A percentile compares a stretch with the other conserved stretches of the same genome.
Evolutionary conservation across 176 grass and related monocot genomes (phyloP).

Genomic region (Pontederia paniculata): DNA sequence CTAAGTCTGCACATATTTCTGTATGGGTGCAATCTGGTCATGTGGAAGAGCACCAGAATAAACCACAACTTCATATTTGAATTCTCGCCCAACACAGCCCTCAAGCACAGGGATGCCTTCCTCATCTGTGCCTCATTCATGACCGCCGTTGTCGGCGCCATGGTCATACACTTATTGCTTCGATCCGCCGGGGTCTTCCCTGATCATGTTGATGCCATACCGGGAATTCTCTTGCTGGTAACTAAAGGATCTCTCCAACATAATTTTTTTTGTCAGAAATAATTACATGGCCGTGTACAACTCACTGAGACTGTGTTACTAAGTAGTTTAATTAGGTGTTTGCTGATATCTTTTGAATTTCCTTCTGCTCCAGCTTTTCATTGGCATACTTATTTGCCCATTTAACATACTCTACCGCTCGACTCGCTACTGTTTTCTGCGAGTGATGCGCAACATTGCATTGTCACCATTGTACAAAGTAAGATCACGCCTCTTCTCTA

Average conservation of each 20-base stretch:
- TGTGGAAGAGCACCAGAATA: constrained; percentile 79
- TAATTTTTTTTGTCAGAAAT: too few species aligned
- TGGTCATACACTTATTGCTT: constrained; percentile 68
- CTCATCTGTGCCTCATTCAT: constrained; percentile 79
- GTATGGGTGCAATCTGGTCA: constrained; percentile 80
- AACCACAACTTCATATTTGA: constrained; percentile 93
- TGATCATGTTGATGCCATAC: constrained; percentile 36
- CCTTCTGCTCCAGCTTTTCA: constrained; percentile 45
- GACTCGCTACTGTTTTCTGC: constrained; percentile 70
- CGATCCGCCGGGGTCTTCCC: constrained; percentile 32
- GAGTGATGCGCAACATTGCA: constrained; percentile 66
- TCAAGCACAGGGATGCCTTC: constrained; percentile 72
- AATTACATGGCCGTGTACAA: background rate
- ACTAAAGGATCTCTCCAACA: background rate
- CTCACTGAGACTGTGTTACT: too few species aligned
- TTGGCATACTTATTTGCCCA: constrained; percentile 48
- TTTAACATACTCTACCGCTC: constrained; percentile 81
- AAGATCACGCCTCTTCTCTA: background rate
- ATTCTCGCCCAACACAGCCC: constrained; percentile 48
- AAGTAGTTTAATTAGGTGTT: too few species aligned
- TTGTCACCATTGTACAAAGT: constrained; percentile 87
- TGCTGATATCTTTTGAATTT: background rate
- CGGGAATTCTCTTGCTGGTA: constrained; percentile 62
- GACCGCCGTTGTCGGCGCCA: constrained; percentile 41
- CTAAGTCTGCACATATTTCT: constrained; percentile 84